These are phyloP conservation scores for Phytopythium boreale DNA, from an alignment of 352 stramenopile genomes.

Conservation along the genomic window DNA sequence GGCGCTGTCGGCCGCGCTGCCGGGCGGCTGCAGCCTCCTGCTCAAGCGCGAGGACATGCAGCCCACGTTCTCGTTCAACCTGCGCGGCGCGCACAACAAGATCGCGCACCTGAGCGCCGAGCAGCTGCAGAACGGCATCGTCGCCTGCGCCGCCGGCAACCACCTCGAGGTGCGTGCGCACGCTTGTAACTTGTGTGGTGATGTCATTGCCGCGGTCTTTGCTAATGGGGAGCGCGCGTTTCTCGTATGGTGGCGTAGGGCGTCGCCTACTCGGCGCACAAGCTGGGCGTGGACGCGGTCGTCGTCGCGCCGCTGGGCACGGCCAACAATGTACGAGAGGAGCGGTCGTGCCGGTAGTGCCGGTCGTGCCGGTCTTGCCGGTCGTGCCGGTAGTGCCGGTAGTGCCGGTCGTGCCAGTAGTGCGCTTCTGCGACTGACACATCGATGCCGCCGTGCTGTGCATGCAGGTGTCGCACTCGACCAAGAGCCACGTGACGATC, in stretches of 20 bases:
- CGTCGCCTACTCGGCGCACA: constrained; percentile 92
- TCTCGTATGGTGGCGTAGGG: constrained; percentile 35
- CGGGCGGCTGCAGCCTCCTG: constrained; percentile 62
- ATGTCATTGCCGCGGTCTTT: not conserved
- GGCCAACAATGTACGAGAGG: constrained; percentile 86
- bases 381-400: no score
- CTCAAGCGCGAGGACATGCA: constrained; percentile 98
- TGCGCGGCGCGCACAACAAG: constrained; percentile 98
- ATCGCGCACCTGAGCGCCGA: constrained; percentile 91
- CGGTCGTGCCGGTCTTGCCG: no score
- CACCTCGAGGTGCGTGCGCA: constrained; percentile 85
- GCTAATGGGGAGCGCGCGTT: not conserved
- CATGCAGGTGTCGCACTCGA: constrained; percentile 32
- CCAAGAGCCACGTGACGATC: constrained; percentile 87
- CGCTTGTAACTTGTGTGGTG: not conserved
- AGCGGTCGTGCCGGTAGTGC: no score
- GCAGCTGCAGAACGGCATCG: constrained; percentile 78
- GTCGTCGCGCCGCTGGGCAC: constrained; percentile 97
- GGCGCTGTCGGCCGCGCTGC: constrained; percentile 49
- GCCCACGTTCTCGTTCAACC: constrained; percentile 98
- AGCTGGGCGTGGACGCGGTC: constrained; percentile 91
- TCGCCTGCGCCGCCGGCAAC: constrained; percentile 90
- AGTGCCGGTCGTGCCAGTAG: no score
- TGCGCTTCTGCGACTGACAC: not conserved
- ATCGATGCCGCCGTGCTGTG: not conserved